Percentiles rank a stretch among this genome's conserved stretches.
These are phyloP conservation scores for Platanus orientalis DNA, from an alignment of 164 flowering plant species.

Conservation along the genomic window DNA sequence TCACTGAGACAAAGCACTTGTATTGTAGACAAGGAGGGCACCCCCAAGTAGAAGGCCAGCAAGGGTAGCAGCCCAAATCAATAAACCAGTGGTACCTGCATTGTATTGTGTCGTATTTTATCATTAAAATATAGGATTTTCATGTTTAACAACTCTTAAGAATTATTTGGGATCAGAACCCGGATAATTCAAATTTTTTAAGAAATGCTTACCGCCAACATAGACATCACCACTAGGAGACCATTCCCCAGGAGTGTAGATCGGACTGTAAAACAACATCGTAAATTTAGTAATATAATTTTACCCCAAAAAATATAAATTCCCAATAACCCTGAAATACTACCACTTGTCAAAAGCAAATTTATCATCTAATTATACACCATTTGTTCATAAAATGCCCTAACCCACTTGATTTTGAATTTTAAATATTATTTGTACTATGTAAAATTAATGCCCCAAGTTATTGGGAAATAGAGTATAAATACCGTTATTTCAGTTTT, in stretches of 20 bases:
- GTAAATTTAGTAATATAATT: not conserved
- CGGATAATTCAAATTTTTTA: not conserved
- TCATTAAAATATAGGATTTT: not conserved
- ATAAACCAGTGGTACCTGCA: conserved; percentile 78
- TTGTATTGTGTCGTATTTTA: not conserved
- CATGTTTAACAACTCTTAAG: too few relatives aligned
- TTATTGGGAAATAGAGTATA: too few relatives aligned
- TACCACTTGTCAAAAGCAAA: not conserved
- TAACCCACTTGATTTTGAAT: too few relatives aligned
- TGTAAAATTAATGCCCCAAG: too few relatives aligned
- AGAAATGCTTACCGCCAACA: conserved; percentile 59
- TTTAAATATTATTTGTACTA: too few relatives aligned
- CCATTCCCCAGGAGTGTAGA: conserved; percentile 73
- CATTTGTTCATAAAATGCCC: too few relatives aligned
- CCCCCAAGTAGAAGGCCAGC: conserved; percentile 81
- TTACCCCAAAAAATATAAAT: too few relatives aligned
- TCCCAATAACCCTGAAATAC: not conserved
- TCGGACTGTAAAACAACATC: conserved; percentile 53
- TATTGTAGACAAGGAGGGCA: conserved; percentile 95
- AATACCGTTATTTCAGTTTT: too few relatives aligned
- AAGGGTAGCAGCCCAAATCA: conserved; percentile 86
- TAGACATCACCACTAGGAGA: conserved; percentile 83
- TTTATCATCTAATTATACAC: not conserved
- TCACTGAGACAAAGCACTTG: conserved; percentile 89
- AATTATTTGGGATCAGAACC: too few relatives aligned